Evolutionary conservation across 192 early-diverging fungal species (phyloP).

Genomic region (Diversispora epigaea): DNA sequence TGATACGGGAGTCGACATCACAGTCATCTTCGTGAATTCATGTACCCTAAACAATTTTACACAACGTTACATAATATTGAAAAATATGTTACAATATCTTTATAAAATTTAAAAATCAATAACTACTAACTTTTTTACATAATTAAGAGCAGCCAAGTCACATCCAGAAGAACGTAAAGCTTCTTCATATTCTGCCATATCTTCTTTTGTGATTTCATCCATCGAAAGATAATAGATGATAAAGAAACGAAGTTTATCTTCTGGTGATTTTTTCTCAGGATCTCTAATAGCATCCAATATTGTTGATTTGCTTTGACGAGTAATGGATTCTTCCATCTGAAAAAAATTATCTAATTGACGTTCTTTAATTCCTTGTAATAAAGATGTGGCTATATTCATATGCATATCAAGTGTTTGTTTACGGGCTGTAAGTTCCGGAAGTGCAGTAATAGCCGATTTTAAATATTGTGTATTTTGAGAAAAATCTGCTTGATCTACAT

Average conservation of each 20-base stretch:
- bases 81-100: not conserved
- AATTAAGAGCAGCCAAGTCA: constrained; percentile 70
- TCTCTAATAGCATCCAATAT: constrained; percentile 85
- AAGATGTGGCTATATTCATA: constrained; percentile 92
- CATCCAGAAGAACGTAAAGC: constrained; percentile 76
- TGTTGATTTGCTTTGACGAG: constrained; percentile 71
- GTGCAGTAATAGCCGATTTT: constrained; percentile 84
- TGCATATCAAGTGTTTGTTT: constrained; percentile 97
- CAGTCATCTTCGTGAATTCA: constrained; percentile 62
- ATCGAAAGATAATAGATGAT: constrained; percentile 83
- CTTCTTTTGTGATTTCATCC: constrained; percentile 73
- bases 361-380: constrained; percentile 88
- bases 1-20: constrained; percentile 45
- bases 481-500: constrained; percentile 76
- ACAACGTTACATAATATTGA: not conserved
- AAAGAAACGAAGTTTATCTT: constrained; percentile 91
- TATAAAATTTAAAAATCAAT: not conserved
- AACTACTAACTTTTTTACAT: constrained; percentile 72
- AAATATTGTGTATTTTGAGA: constrained; percentile 83
- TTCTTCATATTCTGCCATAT: constrained; percentile 81
- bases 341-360: constrained; percentile 93
- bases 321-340: constrained; percentile 88
- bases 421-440: constrained; percentile 93
- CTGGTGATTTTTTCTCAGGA: constrained; percentile 71
- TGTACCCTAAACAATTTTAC: constrained; percentile 41